Conservation (phyloP, 192 early-diverging fungal species). For the Mortierella claussenii region DNA sequence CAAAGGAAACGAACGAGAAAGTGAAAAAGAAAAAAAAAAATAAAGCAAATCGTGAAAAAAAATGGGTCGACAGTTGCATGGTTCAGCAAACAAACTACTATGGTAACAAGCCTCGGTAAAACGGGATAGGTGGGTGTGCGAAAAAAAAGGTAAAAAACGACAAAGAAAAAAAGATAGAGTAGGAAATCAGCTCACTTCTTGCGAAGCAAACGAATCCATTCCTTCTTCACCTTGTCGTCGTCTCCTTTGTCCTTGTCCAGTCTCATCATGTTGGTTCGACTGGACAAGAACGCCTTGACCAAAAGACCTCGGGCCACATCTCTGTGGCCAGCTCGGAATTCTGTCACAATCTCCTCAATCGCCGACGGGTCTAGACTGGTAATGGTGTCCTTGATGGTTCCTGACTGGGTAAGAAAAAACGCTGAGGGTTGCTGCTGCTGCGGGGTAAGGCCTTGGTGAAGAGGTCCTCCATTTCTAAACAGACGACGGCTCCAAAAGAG, state of each 20-base stretch:
- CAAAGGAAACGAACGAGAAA: too few relatives aligned
- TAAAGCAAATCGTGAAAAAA: not conserved
- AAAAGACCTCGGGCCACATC: slow-evolving; percentile 50
- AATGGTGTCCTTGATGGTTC: slow-evolving; percentile 50
- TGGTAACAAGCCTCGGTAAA: too few relatives aligned
- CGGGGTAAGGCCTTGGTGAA: not conserved
- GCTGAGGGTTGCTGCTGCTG: not conserved
- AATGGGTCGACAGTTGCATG: not conserved
- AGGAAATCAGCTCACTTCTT: slow-evolving; percentile 13
- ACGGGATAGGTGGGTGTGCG: too few relatives aligned
- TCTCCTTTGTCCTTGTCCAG: slow-evolving; percentile 16
- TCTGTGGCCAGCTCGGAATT: slow-evolving; percentile 48
- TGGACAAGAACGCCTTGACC: slow-evolving; percentile 52
- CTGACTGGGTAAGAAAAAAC: slow-evolving; percentile 2
- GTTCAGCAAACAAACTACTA: not conserved
- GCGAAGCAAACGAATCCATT: slow-evolving; percentile 10
- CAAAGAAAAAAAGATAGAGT: slow-evolving; percentile 1
- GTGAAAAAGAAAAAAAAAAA: too few relatives aligned
- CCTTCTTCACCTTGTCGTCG: slow-evolving; percentile 8
- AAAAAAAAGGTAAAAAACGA: not conserved
- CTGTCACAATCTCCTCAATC: slow-evolving; percentile 53
- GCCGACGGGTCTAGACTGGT: slow-evolving; percentile 44
- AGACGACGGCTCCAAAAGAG: slow-evolving; percentile 43
- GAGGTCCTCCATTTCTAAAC: slow-evolving; percentile 8
- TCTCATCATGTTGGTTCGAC: slow-evolving; percentile 19